These are phyloP conservation scores for Pleurotus platypus DNA, from an alignment of 768 basidiomycete species.

Conservation along the genomic window DNA sequence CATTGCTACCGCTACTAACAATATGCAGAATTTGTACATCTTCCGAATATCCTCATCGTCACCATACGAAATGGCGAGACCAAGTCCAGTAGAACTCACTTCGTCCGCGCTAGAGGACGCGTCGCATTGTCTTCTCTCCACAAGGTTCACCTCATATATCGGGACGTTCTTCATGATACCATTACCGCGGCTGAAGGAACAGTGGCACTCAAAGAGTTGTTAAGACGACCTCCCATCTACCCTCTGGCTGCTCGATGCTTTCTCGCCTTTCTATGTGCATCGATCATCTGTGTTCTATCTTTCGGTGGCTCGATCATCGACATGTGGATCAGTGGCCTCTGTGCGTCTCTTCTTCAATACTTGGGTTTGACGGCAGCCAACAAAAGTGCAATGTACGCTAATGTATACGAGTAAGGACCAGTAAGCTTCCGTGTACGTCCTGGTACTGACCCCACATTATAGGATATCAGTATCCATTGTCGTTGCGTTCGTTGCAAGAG, in stretches of 20 bases:
- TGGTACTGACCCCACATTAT: not conserved
- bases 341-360: slow-evolving; percentile 69
- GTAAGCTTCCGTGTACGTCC: too few relatives aligned
- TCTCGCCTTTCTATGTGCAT: slow-evolving; percentile 74
- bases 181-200: slow-evolving; percentile 73
- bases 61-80: slow-evolving; percentile 77
- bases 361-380: slow-evolving; percentile 79
- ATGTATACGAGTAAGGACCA: slow-evolving; percentile 83
- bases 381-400: slow-evolving; percentile 89
- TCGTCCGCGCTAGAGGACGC: slow-evolving; percentile 77
- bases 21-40: slow-evolving; percentile 72
- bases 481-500: slow-evolving; percentile 80
- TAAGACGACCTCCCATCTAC: slow-evolving; percentile 67
- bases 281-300: slow-evolving; percentile 78
- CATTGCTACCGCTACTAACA: not conserved
- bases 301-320: slow-evolving; percentile 82
- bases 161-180: slow-evolving; percentile 81
- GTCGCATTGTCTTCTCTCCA: slow-evolving; percentile 82
- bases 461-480: slow-evolving; percentile 85
- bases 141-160: slow-evolving; percentile 80
- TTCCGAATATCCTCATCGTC: slow-evolving; percentile 75
- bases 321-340: slow-evolving; percentile 75
- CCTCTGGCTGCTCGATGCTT: slow-evolving; percentile 62
- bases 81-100: slow-evolving; percentile 71
- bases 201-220: slow-evolving; percentile 56